Evolutionary conservation across 768 basidiomycete genomes (phyloP).

Genomic region (Suillus discolor): DNA sequence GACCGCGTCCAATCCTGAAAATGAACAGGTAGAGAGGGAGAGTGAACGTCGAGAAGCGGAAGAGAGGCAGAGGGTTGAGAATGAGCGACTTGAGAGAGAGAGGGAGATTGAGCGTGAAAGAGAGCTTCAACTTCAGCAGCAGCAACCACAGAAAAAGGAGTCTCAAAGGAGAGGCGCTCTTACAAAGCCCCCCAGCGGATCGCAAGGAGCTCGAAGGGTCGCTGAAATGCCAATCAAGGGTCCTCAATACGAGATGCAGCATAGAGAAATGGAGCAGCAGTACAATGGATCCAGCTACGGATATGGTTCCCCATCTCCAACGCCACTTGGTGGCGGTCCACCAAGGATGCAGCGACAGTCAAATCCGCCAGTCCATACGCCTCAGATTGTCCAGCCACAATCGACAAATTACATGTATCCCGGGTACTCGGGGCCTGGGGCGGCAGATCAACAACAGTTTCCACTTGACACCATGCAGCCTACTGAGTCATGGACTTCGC

Average conservation of each 20-base stretch:
- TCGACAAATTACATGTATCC: conserved; percentile 24
- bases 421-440: conserved; percentile 15
- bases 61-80: conserved; percentile 45
- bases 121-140: conserved; percentile 34
- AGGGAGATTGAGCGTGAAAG: conserved; percentile 36
- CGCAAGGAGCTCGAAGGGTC: conserved; percentile 54
- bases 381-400: conserved; percentile 34
- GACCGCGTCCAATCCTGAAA: conserved; percentile 34
- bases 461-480: conserved; percentile 69
- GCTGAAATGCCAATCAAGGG: conserved; percentile 88
- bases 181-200: conserved; percentile 61
- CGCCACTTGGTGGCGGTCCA: conserved; percentile 23
- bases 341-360: conserved; percentile 29
- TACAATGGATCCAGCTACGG: conserved; percentile 47
- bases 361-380: conserved; percentile 28
- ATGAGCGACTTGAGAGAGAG: conserved; percentile 49
- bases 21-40: conserved; percentile 35
- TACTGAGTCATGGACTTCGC: conserved; percentile 37
- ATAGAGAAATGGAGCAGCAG: conserved; percentile 90
- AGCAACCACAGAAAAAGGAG: conserved; percentile 43
- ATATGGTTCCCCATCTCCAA: conserved; percentile 28
- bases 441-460: conserved; percentile 43
- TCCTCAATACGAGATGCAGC: conserved; percentile 94
- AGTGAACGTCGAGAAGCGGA: conserved; percentile 40
- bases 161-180: conserved; percentile 52